Base-by-base conservation (phyloP, 2,329 filamentous ascomycete species). In the Claviceps pusilla region DNA sequence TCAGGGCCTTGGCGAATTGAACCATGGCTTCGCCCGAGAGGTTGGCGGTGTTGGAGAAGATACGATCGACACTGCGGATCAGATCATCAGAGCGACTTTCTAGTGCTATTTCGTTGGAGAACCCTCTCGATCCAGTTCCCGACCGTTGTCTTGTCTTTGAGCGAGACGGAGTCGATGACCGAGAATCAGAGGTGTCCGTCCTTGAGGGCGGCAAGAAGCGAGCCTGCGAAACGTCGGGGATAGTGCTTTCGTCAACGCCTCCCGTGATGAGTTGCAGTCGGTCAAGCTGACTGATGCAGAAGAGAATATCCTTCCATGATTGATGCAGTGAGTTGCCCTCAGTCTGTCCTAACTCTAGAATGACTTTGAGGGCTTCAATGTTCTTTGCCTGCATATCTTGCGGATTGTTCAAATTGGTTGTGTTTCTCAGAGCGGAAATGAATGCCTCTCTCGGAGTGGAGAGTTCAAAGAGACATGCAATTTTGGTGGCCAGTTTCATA, bases 301-400 rank as follows among this genome's bases (percentile, higher is more conserved):
- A 89, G 10, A 98, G 75, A 29, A 98, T 83, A 64, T 98, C 93
- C 65, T 94, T 87, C 93, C 93, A 98, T 0, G 93, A 97, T 58
- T 84, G 82, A 59, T 86, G 86, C 16, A 98, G 74, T 43, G 89
- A 75, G 64, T 98, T 94, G 56, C 94, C 93, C 69, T 98, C 93
- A 0, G 86, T 89, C 63, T 94, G 86, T 6, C 89, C 93, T 46
- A 98, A 83, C 58, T 98, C 94, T 7, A 98, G 79, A 47, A 98
- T 75, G 1, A 89, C 86, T 66, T 94, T 94, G 53, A 98, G 74
- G 0, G 94, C 93, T 69, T 98, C 93, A 43, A 98, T 82, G 60
- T 98, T 95, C 77, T 97, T 97, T 5, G 88, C 86, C 65, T 89
- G 83, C 78, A 98, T 95, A 66, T 97, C 91, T 54, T 88, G 87